These are phyloP conservation scores for Phaeodactylum tricornutum DNA, from an alignment of 108 stramenopile genomes.

Conservation along the genomic window DNA sequence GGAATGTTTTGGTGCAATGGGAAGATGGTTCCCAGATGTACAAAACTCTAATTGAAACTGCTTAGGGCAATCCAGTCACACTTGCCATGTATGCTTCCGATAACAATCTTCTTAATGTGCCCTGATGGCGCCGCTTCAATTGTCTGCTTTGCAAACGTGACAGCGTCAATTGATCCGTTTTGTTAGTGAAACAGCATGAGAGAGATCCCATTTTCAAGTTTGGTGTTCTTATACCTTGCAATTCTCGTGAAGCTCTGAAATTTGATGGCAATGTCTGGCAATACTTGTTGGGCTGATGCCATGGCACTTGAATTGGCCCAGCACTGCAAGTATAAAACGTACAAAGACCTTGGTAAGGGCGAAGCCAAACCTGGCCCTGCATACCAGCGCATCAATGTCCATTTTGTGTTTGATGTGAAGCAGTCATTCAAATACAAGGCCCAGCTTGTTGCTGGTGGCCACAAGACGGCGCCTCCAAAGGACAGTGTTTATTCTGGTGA, in stretches of 20 bases:
- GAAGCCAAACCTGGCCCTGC: neutral
- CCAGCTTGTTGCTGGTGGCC: slow-evolving; percentile 16
- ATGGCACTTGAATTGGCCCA: slow-evolving; percentile 10
- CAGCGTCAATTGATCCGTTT: neutral
- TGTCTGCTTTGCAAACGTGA: slow-evolving; percentile 4
- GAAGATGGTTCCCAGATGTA: slow-evolving; percentile 14
- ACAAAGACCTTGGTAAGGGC: slow-evolving; percentile 13
- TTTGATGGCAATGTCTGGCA: slow-evolving; percentile 12
- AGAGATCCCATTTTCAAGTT: slow-evolving; percentile 11
- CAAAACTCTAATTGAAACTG: slow-evolving; percentile 15
- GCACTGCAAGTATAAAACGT: slow-evolving; percentile 14
- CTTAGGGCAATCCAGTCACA: slow-evolving; percentile 21
- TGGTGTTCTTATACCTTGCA: slow-evolving; percentile 15
- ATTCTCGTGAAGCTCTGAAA: slow-evolving; percentile 7
- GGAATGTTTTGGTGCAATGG: slow-evolving; percentile 25
- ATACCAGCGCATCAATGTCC: slow-evolving; percentile 19
- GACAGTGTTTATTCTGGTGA: slow-evolving; percentile 19
- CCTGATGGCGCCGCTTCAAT: slow-evolving; percentile 34
- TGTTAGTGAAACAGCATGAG: too few species aligned
- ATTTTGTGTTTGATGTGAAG: slow-evolving; percentile 28
- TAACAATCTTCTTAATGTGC: slow-evolving; percentile 14
- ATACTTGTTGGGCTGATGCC: slow-evolving; percentile 22
- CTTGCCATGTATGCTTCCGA: slow-evolving; percentile 22
- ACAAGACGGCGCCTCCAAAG: slow-evolving; percentile 17
- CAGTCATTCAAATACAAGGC: slow-evolving; percentile 21